These are phyloP conservation scores for Clonostachys chloroleuca DNA, from an alignment of 2,329 filamentous ascomycete genomes.

Conservation along the genomic window DNA sequence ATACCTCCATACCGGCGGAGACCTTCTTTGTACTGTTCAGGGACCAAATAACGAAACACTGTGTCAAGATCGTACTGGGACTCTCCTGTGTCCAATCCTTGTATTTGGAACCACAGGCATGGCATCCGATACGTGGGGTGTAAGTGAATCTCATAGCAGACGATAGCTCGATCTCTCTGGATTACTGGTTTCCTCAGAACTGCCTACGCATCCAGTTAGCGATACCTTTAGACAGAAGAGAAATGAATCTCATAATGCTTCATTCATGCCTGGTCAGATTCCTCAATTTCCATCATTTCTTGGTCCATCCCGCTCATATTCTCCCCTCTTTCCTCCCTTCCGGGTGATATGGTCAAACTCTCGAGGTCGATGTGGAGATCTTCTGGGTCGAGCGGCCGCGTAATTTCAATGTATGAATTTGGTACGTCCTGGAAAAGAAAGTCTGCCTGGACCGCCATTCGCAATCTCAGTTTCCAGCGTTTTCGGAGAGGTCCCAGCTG, in stretches of 20 bases:
- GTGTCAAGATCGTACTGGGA: constrained; percentile 59
- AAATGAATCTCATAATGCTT: neutral
- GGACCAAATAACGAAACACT: constrained; percentile 68
- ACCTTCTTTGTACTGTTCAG: constrained; percentile 55
- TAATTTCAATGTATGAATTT: constrained; percentile 51
- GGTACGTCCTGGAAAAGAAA: constrained; percentile 36
- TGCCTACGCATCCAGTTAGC: constrained; percentile 23
- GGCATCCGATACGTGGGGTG: constrained; percentile 73
- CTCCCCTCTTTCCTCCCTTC: constrained; percentile 5
- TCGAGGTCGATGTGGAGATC: constrained; percentile 42
- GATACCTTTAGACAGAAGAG: neutral
- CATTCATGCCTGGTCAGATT: constrained; percentile 43
- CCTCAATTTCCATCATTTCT: constrained; percentile 45
- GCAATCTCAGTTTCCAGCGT: constrained; percentile 50
- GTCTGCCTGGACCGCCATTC: constrained; percentile 42
- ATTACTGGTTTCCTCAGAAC: constrained; percentile 18
- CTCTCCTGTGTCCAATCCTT: constrained; percentile 50
- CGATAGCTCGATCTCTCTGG: constrained; percentile 33
- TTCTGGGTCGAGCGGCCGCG: constrained; percentile 42
- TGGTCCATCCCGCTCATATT: constrained; percentile 25
- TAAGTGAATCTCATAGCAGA: constrained; percentile 70
- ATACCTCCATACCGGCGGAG: constrained; percentile 60
- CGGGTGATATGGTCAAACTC: constrained; percentile 34
- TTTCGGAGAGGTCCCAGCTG: constrained; percentile 49
- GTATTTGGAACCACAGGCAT: constrained; percentile 70